Conservation (phyloP, 2,329 filamentous ascomycete genomes). For the Talaromyces islandicus region DNA sequence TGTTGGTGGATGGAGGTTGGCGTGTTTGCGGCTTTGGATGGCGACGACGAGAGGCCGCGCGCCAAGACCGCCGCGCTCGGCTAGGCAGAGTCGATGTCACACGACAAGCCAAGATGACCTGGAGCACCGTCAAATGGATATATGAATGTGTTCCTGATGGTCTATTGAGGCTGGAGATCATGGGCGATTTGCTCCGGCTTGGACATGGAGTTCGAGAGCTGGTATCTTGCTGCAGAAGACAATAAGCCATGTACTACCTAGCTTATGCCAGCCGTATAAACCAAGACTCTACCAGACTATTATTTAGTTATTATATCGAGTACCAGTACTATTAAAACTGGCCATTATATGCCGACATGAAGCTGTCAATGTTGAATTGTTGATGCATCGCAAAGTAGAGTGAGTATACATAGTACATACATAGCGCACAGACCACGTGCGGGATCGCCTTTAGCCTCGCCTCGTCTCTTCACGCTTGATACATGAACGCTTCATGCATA, state of each 20-base stretch:
- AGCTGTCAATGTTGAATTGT: not conserved
- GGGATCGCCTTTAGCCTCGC: not conserved
- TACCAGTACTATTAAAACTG: not conserved
- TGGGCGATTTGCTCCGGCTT: not conserved
- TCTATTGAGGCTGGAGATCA: not conserved
- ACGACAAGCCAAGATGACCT: not conserved
- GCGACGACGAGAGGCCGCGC: not conserved
- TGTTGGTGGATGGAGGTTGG: not conserved
- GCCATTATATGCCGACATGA: not conserved
- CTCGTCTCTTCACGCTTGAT: not conserved
- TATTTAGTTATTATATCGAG: not conserved
- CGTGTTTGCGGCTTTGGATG: not conserved
- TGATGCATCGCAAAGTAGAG: not conserved
- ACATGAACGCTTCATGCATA: not conserved
- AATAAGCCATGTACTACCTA: not conserved
- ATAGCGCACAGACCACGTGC: constrained; percentile 3
- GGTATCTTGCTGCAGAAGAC: not conserved
- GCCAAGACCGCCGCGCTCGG: not conserved
- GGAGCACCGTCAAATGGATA: not conserved
- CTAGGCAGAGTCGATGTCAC: not conserved
- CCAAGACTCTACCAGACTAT: not conserved
- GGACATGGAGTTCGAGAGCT: not conserved
- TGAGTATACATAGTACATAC: not conserved
- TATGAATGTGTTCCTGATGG: not conserved
- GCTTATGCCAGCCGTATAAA: not conserved